Evolutionary conservation across 768 basidiomycete species (phyloP), one percentile per base, ranked within the genome.

Genomic region (Lentinula boryana): DNA sequence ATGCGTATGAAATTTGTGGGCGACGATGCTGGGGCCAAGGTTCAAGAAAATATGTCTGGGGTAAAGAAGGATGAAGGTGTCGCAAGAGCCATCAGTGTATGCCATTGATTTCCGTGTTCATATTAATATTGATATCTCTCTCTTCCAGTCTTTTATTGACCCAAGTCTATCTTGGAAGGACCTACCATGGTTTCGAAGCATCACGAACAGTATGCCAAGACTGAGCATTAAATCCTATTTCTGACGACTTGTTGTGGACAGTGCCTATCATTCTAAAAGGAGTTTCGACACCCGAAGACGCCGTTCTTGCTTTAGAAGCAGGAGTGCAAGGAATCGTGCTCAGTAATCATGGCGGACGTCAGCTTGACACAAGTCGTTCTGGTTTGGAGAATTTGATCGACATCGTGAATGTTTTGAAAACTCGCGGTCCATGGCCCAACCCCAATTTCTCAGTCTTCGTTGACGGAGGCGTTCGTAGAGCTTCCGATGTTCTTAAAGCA

Each of bases 1-100:
- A 98, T 98, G 95, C 81, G 96, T 21, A 91, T 90, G 86, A 96
- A 94, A 70, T 98, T 98, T 63, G 92, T 90, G 36, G 93, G 89
- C 2, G 89, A 87, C 32, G 85, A 85, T 64, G 84, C 82, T 62
- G 81, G 82, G 7, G 76, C 70, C 8, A 81, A 80, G 62, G 71
- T 44, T 85, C 84, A 3, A 74, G 79, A 21, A 68, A 76, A 49
- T 79, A 77, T 9, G 84, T 95, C 50, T 86, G 94, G 67, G 84
- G 90, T 60, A 13, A 60, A 60, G 58, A 60, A 60, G 50, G 86
- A 89, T 56, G 91, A 97, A 70, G 96, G 96, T 33, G 95, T 93
- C 6, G 95, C 97, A 3, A 78, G 94, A 62, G 96, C 96, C 15
- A 98, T 98, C 69, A 92, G 88, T 60, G 91, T 50, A 57, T 15